phyloP scores from a whole-genome alignment of 192 early-diverging fungal genomes.

The Coemansia pectinata region DNA sequence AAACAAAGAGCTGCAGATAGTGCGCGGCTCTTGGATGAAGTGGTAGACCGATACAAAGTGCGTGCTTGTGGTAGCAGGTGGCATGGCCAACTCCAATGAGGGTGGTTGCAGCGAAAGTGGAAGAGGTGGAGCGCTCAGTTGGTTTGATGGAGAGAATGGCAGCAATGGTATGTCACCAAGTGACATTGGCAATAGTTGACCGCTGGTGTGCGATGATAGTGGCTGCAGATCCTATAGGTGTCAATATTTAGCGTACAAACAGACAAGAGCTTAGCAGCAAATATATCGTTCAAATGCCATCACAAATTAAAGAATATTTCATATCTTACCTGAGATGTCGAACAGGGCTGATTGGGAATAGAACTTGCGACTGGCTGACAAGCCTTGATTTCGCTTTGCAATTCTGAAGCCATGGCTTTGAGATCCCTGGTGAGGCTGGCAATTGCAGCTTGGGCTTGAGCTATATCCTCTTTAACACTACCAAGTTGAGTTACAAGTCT shows the following conservation, averaged over 20 bases:
- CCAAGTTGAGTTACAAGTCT: not conserved
- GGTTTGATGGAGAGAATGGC: not conserved
- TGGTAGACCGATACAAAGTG: constrained; percentile 8
- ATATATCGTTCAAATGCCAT: not conserved
- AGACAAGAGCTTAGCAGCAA: not conserved
- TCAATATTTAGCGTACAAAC: not conserved
- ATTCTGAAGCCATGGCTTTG: not conserved
- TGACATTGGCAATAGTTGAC: constrained; percentile 7
- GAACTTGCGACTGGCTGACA: not conserved
- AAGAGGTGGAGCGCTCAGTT: not conserved
- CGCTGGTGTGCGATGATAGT: not conserved
- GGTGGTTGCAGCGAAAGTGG: not conserved
- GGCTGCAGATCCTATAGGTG: not conserved
- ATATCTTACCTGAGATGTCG: not conserved
- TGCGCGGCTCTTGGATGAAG: constrained; percentile 23
- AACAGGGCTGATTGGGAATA: too few relatives aligned
- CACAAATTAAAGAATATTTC: not conserved
- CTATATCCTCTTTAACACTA: not conserved
- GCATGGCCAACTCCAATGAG: not conserved
- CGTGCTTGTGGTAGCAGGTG: not conserved
- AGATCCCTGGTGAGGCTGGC: not conserved
- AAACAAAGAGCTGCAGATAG: constrained; percentile 19
- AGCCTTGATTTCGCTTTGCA: not conserved
- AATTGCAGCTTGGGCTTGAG: not conserved
- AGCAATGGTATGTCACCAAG: not conserved